Conservation (phyloP, 345 rosid species). For the Eucalyptus caleyi region DNA sequence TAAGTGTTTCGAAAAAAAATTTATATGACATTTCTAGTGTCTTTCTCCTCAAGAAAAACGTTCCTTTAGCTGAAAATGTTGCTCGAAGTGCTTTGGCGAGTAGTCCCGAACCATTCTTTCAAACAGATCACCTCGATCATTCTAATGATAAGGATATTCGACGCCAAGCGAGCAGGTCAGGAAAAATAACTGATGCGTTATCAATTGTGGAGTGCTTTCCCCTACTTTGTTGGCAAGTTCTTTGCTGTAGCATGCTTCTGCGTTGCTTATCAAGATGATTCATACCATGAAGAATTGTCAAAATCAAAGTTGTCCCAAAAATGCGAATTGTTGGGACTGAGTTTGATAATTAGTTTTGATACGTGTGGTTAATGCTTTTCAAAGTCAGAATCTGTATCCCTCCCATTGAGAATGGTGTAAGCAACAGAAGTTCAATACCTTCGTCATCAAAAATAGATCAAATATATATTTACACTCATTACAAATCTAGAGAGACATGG, state of each 20-base stretch:
- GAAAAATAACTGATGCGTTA: not conserved
- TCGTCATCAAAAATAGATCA: not conserved
- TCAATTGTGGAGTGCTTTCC: not conserved
- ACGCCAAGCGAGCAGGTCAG: not conserved
- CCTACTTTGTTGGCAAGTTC: not conserved
- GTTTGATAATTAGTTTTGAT: not conserved
- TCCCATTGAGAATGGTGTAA: fast-evolving
- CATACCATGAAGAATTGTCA: not conserved
- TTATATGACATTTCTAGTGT: too few relatives aligned
- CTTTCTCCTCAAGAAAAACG: not conserved
- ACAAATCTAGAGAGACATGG: not conserved
- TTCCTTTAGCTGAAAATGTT: not conserved
- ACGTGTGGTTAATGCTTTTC: not conserved
- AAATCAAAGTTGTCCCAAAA: not conserved
- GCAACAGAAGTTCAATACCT: not conserved
- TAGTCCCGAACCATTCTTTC: not conserved
- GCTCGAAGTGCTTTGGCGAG: not conserved
- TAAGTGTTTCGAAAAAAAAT: fast-evolving
- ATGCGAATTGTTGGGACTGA: not conserved
- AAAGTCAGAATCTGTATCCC: not conserved
- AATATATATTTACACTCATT: not conserved
- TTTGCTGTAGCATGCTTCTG: not conserved
- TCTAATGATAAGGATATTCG: not conserved
- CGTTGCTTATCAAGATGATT: not conserved
- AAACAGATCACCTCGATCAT: not conserved